phyloP scores from a whole-genome alignment of 208 protist genomes.

The Acanthamoeba culbertsoni region DNA sequence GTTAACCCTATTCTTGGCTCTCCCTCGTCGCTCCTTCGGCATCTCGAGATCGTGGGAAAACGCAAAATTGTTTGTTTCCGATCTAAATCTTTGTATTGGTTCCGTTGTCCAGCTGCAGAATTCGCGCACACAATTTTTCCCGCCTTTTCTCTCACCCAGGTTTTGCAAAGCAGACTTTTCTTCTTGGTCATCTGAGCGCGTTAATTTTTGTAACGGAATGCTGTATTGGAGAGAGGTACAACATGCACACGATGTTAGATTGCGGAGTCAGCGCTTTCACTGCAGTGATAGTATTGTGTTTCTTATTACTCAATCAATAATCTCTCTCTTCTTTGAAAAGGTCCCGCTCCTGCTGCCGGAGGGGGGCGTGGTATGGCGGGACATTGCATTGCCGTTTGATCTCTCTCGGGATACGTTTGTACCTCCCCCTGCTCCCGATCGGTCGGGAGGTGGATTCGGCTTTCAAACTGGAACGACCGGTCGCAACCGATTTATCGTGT shows the following conservation, averaged over 20 bases:
- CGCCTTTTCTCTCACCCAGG: background rate
- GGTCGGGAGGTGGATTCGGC: background rate
- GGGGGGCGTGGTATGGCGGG: conserved; percentile 17
- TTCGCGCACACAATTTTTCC: background rate
- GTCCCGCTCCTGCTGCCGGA: background rate
- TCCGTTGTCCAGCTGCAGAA: too few relatives aligned
- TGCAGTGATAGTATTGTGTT: background rate
- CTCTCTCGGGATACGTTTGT: background rate
- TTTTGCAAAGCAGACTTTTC: background rate
- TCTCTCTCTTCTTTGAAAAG: background rate
- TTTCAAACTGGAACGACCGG: background rate
- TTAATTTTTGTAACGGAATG: background rate
- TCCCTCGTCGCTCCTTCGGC: background rate
- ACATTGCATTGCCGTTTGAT: background rate
- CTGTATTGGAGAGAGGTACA: conserved; percentile 20
- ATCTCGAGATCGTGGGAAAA: too few relatives aligned
- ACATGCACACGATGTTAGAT: background rate
- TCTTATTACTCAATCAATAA: background rate
- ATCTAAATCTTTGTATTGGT: too few relatives aligned
- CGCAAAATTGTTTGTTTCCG: too few relatives aligned
- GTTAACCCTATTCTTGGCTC: background rate
- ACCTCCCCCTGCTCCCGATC: background rate
- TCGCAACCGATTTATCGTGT: conserved; percentile 37
- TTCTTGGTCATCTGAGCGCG: background rate
- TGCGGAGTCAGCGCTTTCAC: background rate